Conservation (phyloP, 257 asterid species). For the Solanum sitiens region DNA sequence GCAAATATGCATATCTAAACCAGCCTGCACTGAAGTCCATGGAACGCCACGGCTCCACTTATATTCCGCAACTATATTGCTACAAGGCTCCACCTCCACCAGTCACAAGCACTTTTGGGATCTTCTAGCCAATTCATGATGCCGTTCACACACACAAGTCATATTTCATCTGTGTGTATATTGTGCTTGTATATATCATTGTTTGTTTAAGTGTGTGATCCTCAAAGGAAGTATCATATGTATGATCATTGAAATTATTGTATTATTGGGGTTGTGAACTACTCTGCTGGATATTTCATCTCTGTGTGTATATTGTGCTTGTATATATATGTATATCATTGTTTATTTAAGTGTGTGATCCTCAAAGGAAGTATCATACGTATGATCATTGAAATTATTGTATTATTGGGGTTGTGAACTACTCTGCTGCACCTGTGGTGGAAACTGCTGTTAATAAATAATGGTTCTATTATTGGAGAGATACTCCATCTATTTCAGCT, state of each 20-base stretch:
- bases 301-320: not conserved
- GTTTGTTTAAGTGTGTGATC: not conserved
- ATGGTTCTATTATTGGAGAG: not conserved
- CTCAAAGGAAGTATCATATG: not conserved
- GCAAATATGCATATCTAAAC: slow-evolving; percentile 54
- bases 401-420: not conserved
- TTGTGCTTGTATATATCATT: not conserved
- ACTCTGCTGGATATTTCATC: not conserved
- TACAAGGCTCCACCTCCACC: slow-evolving; percentile 12
- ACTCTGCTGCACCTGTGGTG: not conserved
- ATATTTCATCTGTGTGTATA: not conserved
- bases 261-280: not conserved
- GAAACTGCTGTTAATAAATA: not conserved
- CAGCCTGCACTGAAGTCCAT: slow-evolving; percentile 26
- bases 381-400: not conserved
- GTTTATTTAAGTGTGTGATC: not conserved
- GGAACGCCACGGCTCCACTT: slow-evolving; percentile 16
- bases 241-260: not conserved
- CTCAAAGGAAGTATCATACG: not conserved
- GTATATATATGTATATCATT: not conserved
- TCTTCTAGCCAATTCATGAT: not conserved
- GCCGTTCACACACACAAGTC: not conserved
- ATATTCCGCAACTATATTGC: slow-evolving; percentile 12
- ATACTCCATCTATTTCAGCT: not conserved
- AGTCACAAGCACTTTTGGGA: slow-evolving; percentile 7